Base-by-base conservation (phyloP, 1,284 basidiomycete genomes). In the Spongispora temasekensis region DNA sequence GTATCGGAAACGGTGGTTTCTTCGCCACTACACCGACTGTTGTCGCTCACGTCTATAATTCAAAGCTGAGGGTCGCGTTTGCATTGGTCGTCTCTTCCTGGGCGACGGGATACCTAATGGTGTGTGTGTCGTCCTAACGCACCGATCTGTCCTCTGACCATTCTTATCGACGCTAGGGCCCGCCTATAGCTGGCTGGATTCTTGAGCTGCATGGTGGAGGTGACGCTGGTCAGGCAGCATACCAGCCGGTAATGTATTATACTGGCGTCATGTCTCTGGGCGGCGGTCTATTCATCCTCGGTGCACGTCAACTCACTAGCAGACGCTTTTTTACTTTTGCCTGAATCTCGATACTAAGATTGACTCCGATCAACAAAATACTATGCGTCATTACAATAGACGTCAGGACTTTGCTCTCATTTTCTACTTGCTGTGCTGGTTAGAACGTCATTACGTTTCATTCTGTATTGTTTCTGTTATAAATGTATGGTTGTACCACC, bases 11-110 rank as follows among this genome's bases (percentile, higher is more conserved):
- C 42, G 71, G 71, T n/a, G 75, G 68, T 4, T 77, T 76, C 61
- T 75, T 76, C 61, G 68, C 73, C 17, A 72, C 71, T 1, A 72
- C 74, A 64, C 76, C 76, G 0, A 71, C 67, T 4, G 75, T 76
- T 23, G 65, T 77, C 1, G 68, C 68, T 2, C 61, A 70, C 28
- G 44, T 73, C 9, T 77, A 75, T 51, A 68, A 67, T 10, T 48
- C 64, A 17, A 68, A 72, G 21, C 58, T 72, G 10, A 60, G 69
- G 21, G 61, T 68, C 17, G 74, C 71, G 1, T 66, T 76, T 50
- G 76, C 69, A 13, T 73, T 76, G 73, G 65, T 75, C 15, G 66
- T 72, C 23, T 68, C 70, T 2, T 76, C 69, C 2, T 76, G 74
- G 74, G 67, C 68, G 1, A 61, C 65, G 30, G 67, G 70, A 32